Evolutionary conservation across 306 rosid species (phyloP).

Genomic region (Alnus glutinosa): DNA sequence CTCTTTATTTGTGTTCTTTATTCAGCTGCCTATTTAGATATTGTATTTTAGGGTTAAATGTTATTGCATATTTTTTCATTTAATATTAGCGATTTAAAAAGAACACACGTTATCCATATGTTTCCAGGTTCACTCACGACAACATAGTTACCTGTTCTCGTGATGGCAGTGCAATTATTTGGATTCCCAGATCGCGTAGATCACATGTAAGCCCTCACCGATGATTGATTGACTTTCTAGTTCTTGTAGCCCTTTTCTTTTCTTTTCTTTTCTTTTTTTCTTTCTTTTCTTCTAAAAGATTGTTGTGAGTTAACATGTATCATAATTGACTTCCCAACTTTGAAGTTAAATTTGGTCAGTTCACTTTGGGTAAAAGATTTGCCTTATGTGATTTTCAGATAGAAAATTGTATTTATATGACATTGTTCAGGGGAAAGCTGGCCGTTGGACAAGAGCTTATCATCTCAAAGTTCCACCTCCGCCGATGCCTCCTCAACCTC

Average conservation of each 20-base stretch:
- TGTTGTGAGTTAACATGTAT: background rate
- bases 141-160: conserved; percentile 99
- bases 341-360: conserved; percentile 16
- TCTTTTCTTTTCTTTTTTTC: too few relatives aligned
- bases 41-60: background rate
- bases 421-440: conserved; percentile 71
- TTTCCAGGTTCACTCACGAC: conserved; percentile 88
- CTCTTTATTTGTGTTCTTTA: background rate
- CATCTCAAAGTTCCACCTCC: conserved; percentile 99
- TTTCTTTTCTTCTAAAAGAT: background rate
- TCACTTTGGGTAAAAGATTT: background rate
- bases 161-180: conserved; percentile 98
- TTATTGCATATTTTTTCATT: background rate
- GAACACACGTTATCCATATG: conserved; percentile 18
- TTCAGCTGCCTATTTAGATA: conserved; percentile 11
- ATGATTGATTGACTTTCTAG: conserved; percentile 19
- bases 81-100: conserved; percentile 13
- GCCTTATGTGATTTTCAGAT: conserved; percentile 13
- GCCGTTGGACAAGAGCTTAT: conserved; percentile 97
- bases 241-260: conserved; percentile 6
- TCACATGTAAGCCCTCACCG: conserved; percentile 67
- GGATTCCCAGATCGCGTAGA: conserved; percentile 94
- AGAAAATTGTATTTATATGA: conserved; percentile 23
- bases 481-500: conserved; percentile 94
- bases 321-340: conserved; percentile 22